Conservation (phyloP, 164 flowering plant species). For the Vitis labrusca region DNA sequence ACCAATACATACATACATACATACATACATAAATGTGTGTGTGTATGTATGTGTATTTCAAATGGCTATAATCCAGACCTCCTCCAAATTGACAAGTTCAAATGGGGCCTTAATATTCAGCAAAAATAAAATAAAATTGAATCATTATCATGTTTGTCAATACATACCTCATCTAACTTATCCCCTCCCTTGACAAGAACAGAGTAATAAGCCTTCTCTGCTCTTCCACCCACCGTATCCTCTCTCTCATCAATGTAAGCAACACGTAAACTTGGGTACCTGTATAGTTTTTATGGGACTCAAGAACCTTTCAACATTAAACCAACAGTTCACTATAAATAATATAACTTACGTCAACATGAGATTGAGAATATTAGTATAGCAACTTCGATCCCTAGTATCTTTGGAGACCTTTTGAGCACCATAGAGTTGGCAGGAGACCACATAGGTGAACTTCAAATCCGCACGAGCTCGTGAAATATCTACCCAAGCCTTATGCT, state of each 20-base stretch:
- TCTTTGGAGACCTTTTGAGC: slow-evolving; percentile 76
- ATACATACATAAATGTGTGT: too few species aligned
- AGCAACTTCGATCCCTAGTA: slow-evolving; percentile 58
- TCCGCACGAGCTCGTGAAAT: slow-evolving; percentile 76
- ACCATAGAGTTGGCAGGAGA: slow-evolving; percentile 96
- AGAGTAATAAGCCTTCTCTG: slow-evolving; percentile 73
- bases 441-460: slow-evolving; percentile 97
- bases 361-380: slow-evolving; percentile 81
- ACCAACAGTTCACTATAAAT: background rate
- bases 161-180: slow-evolving; percentile 86
- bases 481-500: slow-evolving; percentile 30
- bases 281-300: slow-evolving; percentile 24
- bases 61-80: too few species aligned
- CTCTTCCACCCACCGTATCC: slow-evolving; percentile 55
- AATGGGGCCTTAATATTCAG: background rate
- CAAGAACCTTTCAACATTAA: slow-evolving; percentile 1
- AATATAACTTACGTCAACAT: slow-evolving; percentile 71
- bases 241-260: slow-evolving; percentile 96
- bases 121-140: background rate
- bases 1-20: too few species aligned
- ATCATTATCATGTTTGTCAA: too few species aligned
- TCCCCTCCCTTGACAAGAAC: slow-evolving; percentile 97
- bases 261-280: slow-evolving; percentile 90
- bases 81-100: background rate
- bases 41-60: too few species aligned